Base-by-base conservation (phyloP, 2,329 filamentous ascomycete genomes). In the Arthrinium puccinioides region DNA sequence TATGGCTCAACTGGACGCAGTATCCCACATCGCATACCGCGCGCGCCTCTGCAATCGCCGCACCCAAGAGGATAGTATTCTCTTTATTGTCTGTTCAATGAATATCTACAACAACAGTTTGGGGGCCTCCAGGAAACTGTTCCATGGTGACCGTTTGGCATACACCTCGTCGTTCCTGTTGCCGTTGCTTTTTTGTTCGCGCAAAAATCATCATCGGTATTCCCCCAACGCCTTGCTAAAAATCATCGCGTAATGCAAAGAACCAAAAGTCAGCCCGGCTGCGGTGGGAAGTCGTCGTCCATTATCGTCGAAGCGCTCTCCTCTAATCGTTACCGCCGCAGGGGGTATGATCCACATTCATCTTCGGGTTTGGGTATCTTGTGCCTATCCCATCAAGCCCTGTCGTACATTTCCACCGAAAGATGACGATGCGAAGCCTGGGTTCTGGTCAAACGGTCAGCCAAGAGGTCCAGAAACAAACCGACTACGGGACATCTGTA, bases 371-470 rank as follows among this genome's bases (percentile, higher is more conserved):
- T 45, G 55, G 54, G 66, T 67, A 79, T 53, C 69, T 74, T 42
- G 71, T 70, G 40, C 75, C 70, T 67, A 76, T 74, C 38, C 74
- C 74, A 38, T 78, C 53, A 66, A 71, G 51, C 70, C 64, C 42
- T 72, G 67, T 35, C 68, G 69, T 48, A 67, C 61, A 34, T 61
- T 55, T 42, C 58, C 59, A 9, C 65, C 57, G 39, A 64, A 67
- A 23, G 62, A 58, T 21, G 67, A 62, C n/a, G n/a, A n/a, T 36
- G 63, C 55, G 38, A 56, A 65, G 35, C 63, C 63, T 43, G 66
- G 56, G 48, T 66, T 70, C 72, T 76, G 60, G 50, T 48, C 44
- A 35, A 28, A 29, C 46, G 52, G 63, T 72, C 54, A 72, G 68
- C 50, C 50, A 56, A 56, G 48, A 53, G 50, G 46, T 39, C 44